Evolutionary conservation across 2,329 filamentous ascomycete species (phyloP), one percentile per base, ranked within the genome.

Genomic region (Dactylellina haptotyla): DNA sequence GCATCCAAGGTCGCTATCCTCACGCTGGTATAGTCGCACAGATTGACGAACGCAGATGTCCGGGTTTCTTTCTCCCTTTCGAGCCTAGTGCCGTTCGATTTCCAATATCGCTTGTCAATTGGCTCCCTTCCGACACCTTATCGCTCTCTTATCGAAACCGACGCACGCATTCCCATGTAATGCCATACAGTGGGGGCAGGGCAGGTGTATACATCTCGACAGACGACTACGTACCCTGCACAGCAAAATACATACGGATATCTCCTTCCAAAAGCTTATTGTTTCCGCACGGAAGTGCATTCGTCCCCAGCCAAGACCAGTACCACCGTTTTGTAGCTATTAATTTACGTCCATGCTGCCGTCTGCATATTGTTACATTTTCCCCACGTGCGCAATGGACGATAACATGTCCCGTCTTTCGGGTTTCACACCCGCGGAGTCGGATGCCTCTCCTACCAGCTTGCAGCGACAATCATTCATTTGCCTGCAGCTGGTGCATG

Each of bases 81-180:
- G 12, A 53, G 64, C 23, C 48, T 69, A 69, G 64, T 62, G 23
- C 56, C 53, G 4, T 53, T 28, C 23, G 56, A 61, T 69, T 53
- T 69, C 32, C 43, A 54, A 69, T 69, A 51, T 53, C 43, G 45
- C 53, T 51, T 59, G 63, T 56, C 64, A 69, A 69, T 32, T 26
- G 30, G 20, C 26, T 50, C 54, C 39, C 41, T 50, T 37, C 53
- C 51, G 54, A 50, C 32, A 45, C 9, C 64, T 69, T 69, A 69
- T 69, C 64, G 56, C 50, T 39, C 45, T 56, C 46, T 69, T 46
- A 61, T 59, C 56, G 4, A 14, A 41, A 41, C 4, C n/a, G 23
- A 20, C 9, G 8, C 26, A 6, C 10, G 45, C 25, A 34, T 34
- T 6, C n/a, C n/a, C n/a, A n/a, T n/a, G n/a, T n/a, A n/a, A n/a